Evolutionary conservation across 257 asterid species (phyloP), one percentile per base, ranked within the genome.

Genomic region (Capsicum baccatum): DNA sequence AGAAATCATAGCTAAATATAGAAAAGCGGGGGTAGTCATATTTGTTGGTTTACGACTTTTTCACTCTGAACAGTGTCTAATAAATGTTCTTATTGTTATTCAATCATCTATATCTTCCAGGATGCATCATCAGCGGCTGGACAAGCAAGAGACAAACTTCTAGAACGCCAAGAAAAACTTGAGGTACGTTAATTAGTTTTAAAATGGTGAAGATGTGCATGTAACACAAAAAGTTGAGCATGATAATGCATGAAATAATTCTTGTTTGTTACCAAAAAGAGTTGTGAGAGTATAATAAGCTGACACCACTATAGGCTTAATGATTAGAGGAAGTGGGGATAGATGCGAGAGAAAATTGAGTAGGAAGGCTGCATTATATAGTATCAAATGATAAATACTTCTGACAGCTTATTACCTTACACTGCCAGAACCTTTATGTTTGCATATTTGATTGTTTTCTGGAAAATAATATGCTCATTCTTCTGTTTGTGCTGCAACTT

Each of bases 121-220:
- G 99, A 93, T 87, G 95, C 94, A 79, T 85, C 97, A 12, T 92
- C 99, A 59, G 97, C 91, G 8, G 99, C 99, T 81, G 98, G 94
- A 83, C 85, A 93, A 92, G 97, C 97, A 86, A 95, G 91, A 91
- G 85, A 91, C 86, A 95, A 94, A 91, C 95, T 95, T 87, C 70
- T 94, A 79, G 97, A 95, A 87, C 99, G 99, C 85, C 97, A 92
- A 89, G 94, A 94, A 85, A 95, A 94, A 87, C 98, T 95, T 58
- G 97, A 95, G 99, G 99, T 95, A 58, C 80, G 79, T 85, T 83
- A 76, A 39, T 55, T 81, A 80, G 56, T 84, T 66, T 3, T 8
- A 19, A 80, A 60, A 78, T 54, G 81, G 63, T 54, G 64, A 78
- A 54, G 64, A 78, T 78, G 62, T 39, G n/a, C 64, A 21, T 13